A percentile compares a stretch with the other conserved stretches of the same genome.
These are phyloP conservation scores for Epicoccum sorghinum DNA, from an alignment of 2,329 filamentous ascomycete species.

Conservation along the genomic window DNA sequence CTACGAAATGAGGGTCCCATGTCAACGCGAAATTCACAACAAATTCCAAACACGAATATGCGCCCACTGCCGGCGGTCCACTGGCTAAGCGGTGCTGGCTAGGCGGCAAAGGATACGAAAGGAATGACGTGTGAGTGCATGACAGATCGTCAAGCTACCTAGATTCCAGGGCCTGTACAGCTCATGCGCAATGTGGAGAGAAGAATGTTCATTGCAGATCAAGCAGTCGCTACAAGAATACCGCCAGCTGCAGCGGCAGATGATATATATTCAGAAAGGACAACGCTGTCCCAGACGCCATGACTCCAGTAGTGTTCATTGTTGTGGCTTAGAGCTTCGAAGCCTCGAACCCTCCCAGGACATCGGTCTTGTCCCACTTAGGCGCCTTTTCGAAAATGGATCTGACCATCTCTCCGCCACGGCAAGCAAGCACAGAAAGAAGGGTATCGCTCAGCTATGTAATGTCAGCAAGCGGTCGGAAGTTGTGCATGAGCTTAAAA, in stretches of 20 bases:
- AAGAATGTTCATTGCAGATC: slow-evolving; percentile 4
- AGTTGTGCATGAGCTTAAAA: slow-evolving; percentile 30
- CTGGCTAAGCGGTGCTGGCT: background rate
- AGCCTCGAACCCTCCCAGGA: slow-evolving; percentile 32
- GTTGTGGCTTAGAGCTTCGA: slow-evolving; percentile 5
- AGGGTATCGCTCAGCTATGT: slow-evolving; percentile 77
- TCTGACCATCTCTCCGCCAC: slow-evolving; percentile 78
- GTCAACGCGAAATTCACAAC: slow-evolving; percentile 1
- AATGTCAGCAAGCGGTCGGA: background rate
- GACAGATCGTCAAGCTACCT: background rate
- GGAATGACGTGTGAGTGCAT: slow-evolving; percentile 11
- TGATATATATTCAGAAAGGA: background rate
- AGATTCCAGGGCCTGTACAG: background rate
- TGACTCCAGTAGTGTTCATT: background rate
- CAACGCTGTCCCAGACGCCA: slow-evolving; percentile 2
- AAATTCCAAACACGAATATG: background rate
- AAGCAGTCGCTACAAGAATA: slow-evolving; percentile 2
- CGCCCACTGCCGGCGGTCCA: background rate
- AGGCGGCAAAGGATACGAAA: slow-evolving; percentile 1
- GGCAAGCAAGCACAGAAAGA: slow-evolving; percentile 75
- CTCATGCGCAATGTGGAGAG: background rate
- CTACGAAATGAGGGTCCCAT: slow-evolving; percentile 16
- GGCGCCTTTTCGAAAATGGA: slow-evolving; percentile 67
- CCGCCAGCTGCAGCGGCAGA: background rate
- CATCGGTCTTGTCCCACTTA: slow-evolving; percentile 35